Base-by-base conservation (phyloP, 1,284 basidiomycete species). In the Sutorius eximius region DNA sequence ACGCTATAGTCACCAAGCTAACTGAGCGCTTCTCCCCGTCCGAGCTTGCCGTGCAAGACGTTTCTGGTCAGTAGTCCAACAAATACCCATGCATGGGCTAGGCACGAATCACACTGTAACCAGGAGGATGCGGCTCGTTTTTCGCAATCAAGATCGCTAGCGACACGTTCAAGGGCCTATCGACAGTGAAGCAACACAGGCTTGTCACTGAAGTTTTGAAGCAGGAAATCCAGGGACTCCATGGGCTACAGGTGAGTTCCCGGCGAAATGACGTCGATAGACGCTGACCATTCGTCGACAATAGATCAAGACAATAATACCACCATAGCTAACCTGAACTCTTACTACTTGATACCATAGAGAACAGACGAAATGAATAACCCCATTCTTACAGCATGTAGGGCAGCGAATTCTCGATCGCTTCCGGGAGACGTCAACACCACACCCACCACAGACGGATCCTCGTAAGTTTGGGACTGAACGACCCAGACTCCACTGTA, bases 111-210 rank as follows among this genome's bases (percentile, higher is more conserved):
- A 27, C 56, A 45, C 13, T 24, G 20, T 45, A 2, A 49, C 3
- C 61, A 96, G 95, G 95, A 52, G 96, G 96, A 30, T 99, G 96
- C 69, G 97, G 96, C 12, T 83, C 89, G 3, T 99, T 99, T 75
- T 99, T 97, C 69, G 91, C 94, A 38, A 97, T 99, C 61, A 81
- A 85, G 37, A 90, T 99, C 58, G 84, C 89, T 4, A 94, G 92
- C 55, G 75, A 85, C 18, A 81, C 81, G 2, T 99, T 99, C 81
- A 87, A 89, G 60, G 96, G 90, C 15, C 72, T 98, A 34, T 74
- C 91, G 0, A 91, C 86, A 34, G 84, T 99, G 59, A 97, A 98
- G 77, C 96, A 98, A 71, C 96, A 99, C 74, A 84, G 87, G 59
- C 76, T 98, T 43, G 94, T 99, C 50, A 97, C 93, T 32, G 82